A percentile compares a stretch with the other conserved stretches of the same genome.
phyloP scores from a whole-genome alignment of 345 rosid species.

The Sisymbrium altissimum region DNA sequence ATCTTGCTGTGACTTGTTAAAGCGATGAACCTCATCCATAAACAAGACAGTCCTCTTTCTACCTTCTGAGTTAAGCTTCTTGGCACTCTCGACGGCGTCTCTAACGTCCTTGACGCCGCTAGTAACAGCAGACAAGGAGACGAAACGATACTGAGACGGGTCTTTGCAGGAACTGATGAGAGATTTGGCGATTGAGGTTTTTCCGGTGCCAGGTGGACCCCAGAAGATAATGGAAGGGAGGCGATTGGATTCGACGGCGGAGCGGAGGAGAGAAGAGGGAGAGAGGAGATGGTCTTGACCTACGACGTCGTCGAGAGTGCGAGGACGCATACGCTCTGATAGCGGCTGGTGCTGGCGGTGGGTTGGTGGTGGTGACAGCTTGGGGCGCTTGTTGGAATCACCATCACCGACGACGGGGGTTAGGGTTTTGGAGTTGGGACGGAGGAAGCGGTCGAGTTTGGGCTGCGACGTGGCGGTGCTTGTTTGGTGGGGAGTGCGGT shows the following conservation, averaged over 20 bases:
- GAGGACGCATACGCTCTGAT: slow-evolving; percentile 84
- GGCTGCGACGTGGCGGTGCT: slow-evolving; percentile 21
- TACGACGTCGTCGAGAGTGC: slow-evolving; percentile 59
- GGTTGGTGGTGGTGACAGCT: slow-evolving; percentile 8
- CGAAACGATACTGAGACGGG: slow-evolving; percentile 48
- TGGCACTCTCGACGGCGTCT: slow-evolving; percentile 65
- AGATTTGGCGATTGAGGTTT: slow-evolving; percentile 75
- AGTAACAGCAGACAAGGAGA: slow-evolving; percentile 64
- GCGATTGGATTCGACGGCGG: slow-evolving; percentile 50
- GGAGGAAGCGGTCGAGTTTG: slow-evolving; percentile 33
- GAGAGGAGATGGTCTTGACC: slow-evolving; percentile 74
- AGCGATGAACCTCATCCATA: slow-evolving; percentile 81
- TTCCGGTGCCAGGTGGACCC: slow-evolving; percentile 95
- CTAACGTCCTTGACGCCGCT: slow-evolving; percentile 81
- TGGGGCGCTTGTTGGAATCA: slow-evolving; percentile 24
- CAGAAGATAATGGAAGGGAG: slow-evolving; percentile 75
- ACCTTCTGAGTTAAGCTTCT: slow-evolving; percentile 41
- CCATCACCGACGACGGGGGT: not conserved
- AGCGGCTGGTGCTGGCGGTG: slow-evolving; percentile 43
- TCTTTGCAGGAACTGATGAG: slow-evolving; percentile 46
- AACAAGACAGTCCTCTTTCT: slow-evolving; percentile 61
- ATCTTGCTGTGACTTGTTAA: slow-evolving; percentile 83
- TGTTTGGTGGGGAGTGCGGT: slow-evolving; percentile 2
- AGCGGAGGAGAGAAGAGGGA: slow-evolving; percentile 50
- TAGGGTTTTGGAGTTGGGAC: slow-evolving; percentile 17